These are phyloP conservation scores for Cenchrus americanus DNA, from an alignment of 176 grass and related monocot species.

Conservation along the genomic window DNA sequence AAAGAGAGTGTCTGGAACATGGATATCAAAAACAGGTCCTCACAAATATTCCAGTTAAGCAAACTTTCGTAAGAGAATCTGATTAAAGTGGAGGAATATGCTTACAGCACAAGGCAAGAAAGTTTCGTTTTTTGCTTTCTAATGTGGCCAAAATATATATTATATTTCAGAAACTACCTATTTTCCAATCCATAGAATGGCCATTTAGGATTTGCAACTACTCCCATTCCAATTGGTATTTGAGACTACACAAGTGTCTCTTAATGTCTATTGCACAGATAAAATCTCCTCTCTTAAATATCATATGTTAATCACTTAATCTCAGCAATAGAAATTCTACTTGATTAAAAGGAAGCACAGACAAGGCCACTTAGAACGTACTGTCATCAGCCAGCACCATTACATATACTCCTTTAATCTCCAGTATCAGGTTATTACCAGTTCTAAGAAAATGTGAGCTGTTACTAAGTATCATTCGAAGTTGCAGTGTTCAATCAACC, in stretches of 20 bases:
- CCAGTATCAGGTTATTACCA: neutral
- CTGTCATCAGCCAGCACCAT: neutral
- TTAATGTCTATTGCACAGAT: neutral
- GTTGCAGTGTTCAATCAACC: neutral
- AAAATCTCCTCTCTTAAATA: neutral
- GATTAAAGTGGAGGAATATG: neutral
- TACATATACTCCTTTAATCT: neutral
- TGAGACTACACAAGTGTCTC: neutral
- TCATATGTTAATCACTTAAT: neutral
- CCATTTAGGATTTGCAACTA: neutral
- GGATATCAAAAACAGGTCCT: neutral
- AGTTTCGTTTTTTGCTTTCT: neutral
- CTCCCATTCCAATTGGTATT: neutral
- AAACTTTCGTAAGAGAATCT: conserved; percentile 5
- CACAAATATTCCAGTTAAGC: conserved; percentile 3
- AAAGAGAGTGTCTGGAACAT: neutral
- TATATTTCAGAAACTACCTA: neutral
- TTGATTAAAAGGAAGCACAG: neutral
- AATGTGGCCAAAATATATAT: neutral
- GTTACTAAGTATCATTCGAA: neutral
- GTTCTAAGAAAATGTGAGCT: neutral
- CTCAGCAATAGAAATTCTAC: neutral
- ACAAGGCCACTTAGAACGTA: neutral
- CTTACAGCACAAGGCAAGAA: neutral
- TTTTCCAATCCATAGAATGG: neutral